A percentile compares a stretch with the other conserved stretches of the same genome.
Evolutionary conservation across 176 grass and related monocot genomes (phyloP).

Genomic region (Lolium rigidum): DNA sequence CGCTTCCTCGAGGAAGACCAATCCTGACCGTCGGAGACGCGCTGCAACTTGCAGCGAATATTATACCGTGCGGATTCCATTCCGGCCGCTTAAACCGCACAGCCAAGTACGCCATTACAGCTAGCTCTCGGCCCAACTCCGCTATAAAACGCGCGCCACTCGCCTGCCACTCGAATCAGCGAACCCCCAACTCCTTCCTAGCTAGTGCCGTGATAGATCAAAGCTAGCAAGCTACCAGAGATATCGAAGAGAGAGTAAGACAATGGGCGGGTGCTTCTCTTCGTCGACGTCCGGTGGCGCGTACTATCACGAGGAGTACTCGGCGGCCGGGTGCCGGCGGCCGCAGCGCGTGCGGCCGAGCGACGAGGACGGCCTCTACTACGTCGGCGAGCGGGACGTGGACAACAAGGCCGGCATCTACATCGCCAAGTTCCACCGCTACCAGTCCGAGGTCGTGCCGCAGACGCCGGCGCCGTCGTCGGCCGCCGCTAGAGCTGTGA

Average conservation of each 20-base stretch:
- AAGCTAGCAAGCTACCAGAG: background rate
- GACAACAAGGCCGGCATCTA: slow-evolving; percentile 33
- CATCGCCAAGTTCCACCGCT: slow-evolving; percentile 57
- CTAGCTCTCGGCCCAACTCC: background rate
- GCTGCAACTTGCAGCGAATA: slow-evolving; percentile 12
- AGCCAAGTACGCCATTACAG: background rate
- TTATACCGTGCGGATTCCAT: slow-evolving; percentile 1
- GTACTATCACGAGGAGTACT: slow-evolving; percentile 3
- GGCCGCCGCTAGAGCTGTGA: background rate
- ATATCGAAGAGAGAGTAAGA: background rate
- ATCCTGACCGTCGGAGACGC: background rate
- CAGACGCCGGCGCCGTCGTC: slow-evolving; percentile 3
- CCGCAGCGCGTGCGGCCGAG: slow-evolving; percentile 38
- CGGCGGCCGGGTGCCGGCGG: background rate
- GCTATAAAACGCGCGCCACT: background rate
- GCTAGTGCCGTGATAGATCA: background rate
- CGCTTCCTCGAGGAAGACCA: background rate
- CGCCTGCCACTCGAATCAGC: background rate
- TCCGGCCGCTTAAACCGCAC: background rate
- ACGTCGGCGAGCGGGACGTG: slow-evolving; percentile 42
- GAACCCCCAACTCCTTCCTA: background rate
- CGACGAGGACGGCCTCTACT: slow-evolving; percentile 53
- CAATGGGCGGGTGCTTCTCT: slow-evolving; percentile 59
- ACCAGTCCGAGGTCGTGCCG: slow-evolving; percentile 37
- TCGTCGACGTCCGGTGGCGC: background rate